Evolutionary conservation across 495 filamentous ascomycete genomes (phyloP).

Genomic region (Penicillium psychrofluorescens): DNA sequence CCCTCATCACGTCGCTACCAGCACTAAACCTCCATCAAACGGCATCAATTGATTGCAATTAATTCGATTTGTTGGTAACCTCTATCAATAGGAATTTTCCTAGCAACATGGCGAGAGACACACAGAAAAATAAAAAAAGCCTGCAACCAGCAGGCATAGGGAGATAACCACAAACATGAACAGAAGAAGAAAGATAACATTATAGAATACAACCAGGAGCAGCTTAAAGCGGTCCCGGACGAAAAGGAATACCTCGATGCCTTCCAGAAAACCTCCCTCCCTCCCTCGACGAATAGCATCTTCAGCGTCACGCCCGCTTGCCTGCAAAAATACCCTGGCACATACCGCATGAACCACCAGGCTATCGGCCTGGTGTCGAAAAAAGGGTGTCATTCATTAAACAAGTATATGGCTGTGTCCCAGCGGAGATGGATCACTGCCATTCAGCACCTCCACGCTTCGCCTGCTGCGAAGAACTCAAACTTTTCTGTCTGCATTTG

Average conservation of each 20-base stretch:
- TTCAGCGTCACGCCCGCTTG: neutral
- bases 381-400: conserved; percentile 41
- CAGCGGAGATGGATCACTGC: conserved; percentile 11
- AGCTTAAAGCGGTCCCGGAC: conserved; percentile 9
- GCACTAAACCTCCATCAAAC: too few species aligned
- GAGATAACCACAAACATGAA: conserved; percentile 25
- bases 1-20: too few species aligned
- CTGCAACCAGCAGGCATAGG: conserved; percentile 16
- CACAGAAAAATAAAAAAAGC: conserved; percentile 14
- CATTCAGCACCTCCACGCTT: conserved; percentile 1
- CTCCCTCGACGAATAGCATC: neutral
- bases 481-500: neutral
- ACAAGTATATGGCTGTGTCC: conserved; percentile 21
- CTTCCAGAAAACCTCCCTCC: neutral
- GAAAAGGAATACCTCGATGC: conserved; percentile 8
- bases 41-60: conserved; percentile 15
- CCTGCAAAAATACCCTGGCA: conserved; percentile 5
- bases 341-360: conserved; percentile 21
- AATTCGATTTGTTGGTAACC: conserved; percentile 11
- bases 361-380: conserved; percentile 26
- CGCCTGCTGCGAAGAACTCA: neutral
- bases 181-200: conserved; percentile 18
- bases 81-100: conserved; percentile 15
- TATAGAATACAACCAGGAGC: conserved; percentile 24
- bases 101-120: conserved; percentile 12